Evolutionary conservation across 1,284 basidiomycete genomes (phyloP).

Genomic region (Sanghuangporus weigelae): DNA sequence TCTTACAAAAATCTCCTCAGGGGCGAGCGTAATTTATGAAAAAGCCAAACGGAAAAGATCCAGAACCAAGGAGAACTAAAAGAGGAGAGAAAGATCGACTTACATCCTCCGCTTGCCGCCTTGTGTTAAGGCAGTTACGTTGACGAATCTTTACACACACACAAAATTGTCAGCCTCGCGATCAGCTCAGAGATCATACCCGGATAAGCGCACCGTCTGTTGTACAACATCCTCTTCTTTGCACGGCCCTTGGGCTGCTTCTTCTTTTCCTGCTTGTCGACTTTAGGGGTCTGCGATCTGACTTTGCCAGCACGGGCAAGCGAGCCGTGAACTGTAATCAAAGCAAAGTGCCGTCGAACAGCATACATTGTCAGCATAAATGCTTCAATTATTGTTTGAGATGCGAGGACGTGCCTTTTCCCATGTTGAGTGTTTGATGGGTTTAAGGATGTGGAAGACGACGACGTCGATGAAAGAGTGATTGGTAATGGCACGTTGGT

Average conservation of each 20-base stretch:
- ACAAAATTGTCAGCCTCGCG: slow-evolving; percentile 16
- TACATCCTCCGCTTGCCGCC: slow-evolving; percentile 96
- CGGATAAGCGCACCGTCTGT: slow-evolving; percentile 67
- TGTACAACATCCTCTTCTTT: slow-evolving; percentile 94
- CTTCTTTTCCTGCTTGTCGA: slow-evolving; percentile 98
- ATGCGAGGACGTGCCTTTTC: slow-evolving; percentile 10
- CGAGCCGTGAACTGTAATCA: slow-evolving; percentile 86
- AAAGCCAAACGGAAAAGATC: neutral
- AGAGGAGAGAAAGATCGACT: slow-evolving; percentile 36
- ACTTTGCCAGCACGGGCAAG: slow-evolving; percentile 99
- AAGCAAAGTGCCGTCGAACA: neutral
- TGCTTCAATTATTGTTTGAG: neutral
- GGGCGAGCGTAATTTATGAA: slow-evolving; percentile 9
- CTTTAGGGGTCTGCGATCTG: slow-evolving; percentile 96
- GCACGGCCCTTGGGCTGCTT: slow-evolving; percentile 94
- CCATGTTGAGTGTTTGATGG: slow-evolving; percentile 13
- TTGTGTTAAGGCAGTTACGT: slow-evolving; percentile 80
- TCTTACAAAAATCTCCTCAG: slow-evolving; percentile 30
- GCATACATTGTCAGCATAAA: neutral
- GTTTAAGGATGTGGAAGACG: neutral
- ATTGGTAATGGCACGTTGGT: neutral
- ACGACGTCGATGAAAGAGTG: neutral
- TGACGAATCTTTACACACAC: slow-evolving; percentile 71
- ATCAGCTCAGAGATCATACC: neutral
- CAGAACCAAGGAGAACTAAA: slow-evolving; percentile 5